phyloP scores from a whole-genome alignment of 2,329 filamentous ascomycete genomes.

The Shiraia bambusicola region DNA sequence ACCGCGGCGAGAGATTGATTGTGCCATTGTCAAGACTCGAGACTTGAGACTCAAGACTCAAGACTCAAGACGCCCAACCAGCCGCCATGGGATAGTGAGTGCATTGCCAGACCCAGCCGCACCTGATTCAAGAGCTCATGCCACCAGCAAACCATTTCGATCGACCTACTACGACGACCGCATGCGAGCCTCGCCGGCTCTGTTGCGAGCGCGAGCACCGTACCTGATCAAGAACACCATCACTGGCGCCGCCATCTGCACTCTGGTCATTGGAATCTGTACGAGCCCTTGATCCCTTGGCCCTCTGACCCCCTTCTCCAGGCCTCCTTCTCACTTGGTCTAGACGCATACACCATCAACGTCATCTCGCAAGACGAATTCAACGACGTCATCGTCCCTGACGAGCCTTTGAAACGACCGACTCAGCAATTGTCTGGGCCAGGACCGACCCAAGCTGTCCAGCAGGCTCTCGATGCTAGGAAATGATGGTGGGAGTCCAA shows the following conservation, averaged over 20 bases:
- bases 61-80: conserved; percentile 17
- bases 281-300: no score
- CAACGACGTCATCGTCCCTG: conserved; percentile 89
- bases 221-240: conserved; percentile 88
- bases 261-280: conserved; percentile 86
- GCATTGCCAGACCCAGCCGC: background rate
- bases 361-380: conserved; percentile 96
- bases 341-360: conserved; percentile 71
- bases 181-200: conserved; percentile 80
- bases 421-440: conserved; percentile 21
- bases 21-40: no score
- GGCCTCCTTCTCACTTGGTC: conserved; percentile 11
- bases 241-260: conserved; percentile 73
- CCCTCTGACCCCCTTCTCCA: background rate
- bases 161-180: conserved; percentile 91
- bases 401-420: conserved; percentile 60
- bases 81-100: conserved; percentile 42
- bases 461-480: conserved; percentile 33
- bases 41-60: no score
- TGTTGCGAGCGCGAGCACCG: conserved; percentile 87
- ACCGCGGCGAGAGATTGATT: conserved; percentile 22
- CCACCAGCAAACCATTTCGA: conserved; percentile 50
- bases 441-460: conserved; percentile 29
- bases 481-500: conserved; percentile 18
- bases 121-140: conserved; percentile 11